These are phyloP conservation scores for Warburgia ugandensis DNA, from an alignment of 164 flowering plant species.

Conservation along the genomic window DNA sequence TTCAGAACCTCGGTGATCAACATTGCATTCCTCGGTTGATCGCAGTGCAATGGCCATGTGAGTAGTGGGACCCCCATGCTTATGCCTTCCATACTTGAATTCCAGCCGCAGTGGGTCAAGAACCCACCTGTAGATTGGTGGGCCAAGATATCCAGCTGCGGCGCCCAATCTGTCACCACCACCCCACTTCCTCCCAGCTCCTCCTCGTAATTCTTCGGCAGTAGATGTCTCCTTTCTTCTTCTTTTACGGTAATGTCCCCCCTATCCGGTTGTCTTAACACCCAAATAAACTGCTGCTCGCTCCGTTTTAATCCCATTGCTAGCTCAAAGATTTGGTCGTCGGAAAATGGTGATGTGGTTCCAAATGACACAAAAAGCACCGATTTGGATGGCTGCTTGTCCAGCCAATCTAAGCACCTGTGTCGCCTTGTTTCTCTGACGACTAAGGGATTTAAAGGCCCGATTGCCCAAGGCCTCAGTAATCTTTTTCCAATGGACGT, in stretches of 20 bases:
- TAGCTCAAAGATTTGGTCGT: conserved; percentile 38
- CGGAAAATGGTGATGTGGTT: conserved; percentile 31
- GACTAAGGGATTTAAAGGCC: conserved; percentile 29
- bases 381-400: conserved; percentile 30
- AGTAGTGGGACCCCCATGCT: conserved; percentile 49
- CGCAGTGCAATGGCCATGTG: conserved; percentile 78
- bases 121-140: conserved; percentile 43
- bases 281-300: conserved; percentile 54
- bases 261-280: conserved; percentile 45
- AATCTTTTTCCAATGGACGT: background rate
- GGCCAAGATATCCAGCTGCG: conserved; percentile 40
- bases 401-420: conserved; percentile 46
- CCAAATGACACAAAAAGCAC: conserved; percentile 61
- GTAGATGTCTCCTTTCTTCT: background rate
- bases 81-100: conserved; percentile 52
- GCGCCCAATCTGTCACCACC: conserved; percentile 45
- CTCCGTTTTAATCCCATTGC: conserved; percentile 46
- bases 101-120: conserved; percentile 63
- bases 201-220: conserved; percentile 45
- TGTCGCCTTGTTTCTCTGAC: background rate
- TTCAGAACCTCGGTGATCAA: conserved; percentile 34
- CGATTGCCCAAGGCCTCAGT: conserved; percentile 44
- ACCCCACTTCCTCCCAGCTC: conserved; percentile 29
- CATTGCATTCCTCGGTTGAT: conserved; percentile 54
- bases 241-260: conserved; percentile 16